Evolutionary conservation across 2,329 filamentous ascomycete genomes (phyloP).

Genomic region (Diaporthe vaccinii): DNA sequence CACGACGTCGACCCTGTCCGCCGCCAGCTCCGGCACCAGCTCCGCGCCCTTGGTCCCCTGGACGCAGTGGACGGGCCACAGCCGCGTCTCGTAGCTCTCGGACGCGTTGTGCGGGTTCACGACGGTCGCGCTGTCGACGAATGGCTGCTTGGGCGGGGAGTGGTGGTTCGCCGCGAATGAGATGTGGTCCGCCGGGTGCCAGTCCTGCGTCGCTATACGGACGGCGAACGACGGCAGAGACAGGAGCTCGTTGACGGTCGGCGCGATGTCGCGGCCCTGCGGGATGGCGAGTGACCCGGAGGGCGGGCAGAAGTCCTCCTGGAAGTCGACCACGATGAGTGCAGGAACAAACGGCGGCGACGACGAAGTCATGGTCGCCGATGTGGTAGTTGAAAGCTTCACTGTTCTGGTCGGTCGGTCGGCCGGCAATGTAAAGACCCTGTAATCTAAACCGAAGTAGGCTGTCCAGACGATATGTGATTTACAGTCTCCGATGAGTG

Average conservation of each 20-base stretch:
- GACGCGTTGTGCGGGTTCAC: slow-evolving; percentile 73
- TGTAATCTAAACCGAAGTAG: background rate
- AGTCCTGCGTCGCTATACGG: slow-evolving; percentile 92
- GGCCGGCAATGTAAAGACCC: background rate
- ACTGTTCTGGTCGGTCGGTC: background rate
- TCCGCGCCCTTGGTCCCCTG: slow-evolving; percentile 79
- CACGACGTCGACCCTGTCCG: slow-evolving; percentile 70
- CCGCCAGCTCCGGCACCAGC: slow-evolving; percentile 79
- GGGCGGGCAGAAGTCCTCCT: slow-evolving; percentile 95
- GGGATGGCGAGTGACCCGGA: slow-evolving; percentile 88
- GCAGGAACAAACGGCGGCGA: slow-evolving; percentile 59
- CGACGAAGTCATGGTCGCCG: slow-evolving; percentile 29
- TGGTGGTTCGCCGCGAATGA: slow-evolving; percentile 89
- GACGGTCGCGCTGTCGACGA: slow-evolving; percentile 74
- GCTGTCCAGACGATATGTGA: background rate
- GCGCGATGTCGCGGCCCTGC: slow-evolving; percentile 77
- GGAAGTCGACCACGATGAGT: slow-evolving; percentile 84
- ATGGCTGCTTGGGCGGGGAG: slow-evolving; percentile 71
- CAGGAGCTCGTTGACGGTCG: slow-evolving; percentile 82
- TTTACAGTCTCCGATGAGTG: background rate
- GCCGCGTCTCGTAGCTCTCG: slow-evolving; percentile 74
- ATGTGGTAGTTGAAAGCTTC: background rate
- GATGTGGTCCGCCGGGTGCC: slow-evolving; percentile 85
- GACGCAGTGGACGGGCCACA: slow-evolving; percentile 95
- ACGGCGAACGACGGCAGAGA: slow-evolving; percentile 76